Evolutionary conservation across 371 early-diverging fungal genomes (phyloP).

Genomic region (Apophysomyces variabilis): DNA sequence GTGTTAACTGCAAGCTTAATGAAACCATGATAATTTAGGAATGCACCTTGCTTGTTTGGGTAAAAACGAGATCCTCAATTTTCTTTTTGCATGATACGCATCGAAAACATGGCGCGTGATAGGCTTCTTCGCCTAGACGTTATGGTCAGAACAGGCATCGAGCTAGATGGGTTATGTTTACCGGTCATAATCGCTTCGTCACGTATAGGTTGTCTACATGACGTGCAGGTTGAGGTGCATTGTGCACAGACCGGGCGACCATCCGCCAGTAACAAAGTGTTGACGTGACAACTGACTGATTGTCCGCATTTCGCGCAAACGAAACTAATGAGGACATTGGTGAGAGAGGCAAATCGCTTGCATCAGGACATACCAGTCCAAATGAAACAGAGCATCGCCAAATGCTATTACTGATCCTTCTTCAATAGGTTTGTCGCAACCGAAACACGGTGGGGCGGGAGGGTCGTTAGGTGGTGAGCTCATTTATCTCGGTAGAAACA

Average conservation of each 20-base stretch:
- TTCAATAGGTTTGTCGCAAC: conserved; percentile 72
- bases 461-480: conserved; percentile 7
- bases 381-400: conserved; percentile 82
- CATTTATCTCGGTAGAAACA: background rate
- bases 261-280: conserved; percentile 75
- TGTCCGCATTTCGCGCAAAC: conserved; percentile 79
- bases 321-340: conserved; percentile 51
- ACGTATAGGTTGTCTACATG: conserved; percentile 78
- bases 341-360: too few species aligned
- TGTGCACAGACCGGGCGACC: conserved; percentile 85
- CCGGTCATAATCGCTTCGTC: conserved; percentile 91
- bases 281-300: conserved; percentile 76
- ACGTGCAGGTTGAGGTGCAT: conserved; percentile 84
- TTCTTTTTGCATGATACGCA: conserved; percentile 75
- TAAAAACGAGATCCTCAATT: conserved; percentile 80
- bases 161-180: conserved; percentile 9
- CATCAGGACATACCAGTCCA: conserved; percentile 65
- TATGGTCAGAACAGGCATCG: background rate
- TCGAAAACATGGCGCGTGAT: conserved; percentile 83
- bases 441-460: conserved; percentile 59
- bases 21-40: background rate
- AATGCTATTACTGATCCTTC: conserved; percentile 82
- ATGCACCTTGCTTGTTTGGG: conserved; percentile 74
- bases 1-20: conserved; percentile 4
- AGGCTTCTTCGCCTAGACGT: conserved; percentile 73